These are phyloP conservation scores for Stylonectria norvegica DNA, from an alignment of 2,329 filamentous ascomycete genomes.

Conservation along the genomic window DNA sequence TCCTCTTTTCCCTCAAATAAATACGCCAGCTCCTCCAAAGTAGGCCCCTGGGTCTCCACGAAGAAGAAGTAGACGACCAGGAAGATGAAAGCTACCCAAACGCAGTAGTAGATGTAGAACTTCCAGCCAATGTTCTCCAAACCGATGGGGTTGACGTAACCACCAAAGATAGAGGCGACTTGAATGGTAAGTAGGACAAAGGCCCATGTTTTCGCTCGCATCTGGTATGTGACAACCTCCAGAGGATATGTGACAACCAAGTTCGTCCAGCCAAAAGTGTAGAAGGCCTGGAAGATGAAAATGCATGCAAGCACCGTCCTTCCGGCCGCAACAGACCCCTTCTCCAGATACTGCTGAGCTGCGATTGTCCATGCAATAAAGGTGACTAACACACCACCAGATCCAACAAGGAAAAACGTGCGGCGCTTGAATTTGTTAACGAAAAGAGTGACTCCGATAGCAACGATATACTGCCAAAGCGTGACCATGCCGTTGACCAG, in stretches of 20 bases:
- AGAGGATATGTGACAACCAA: constrained; percentile 42
- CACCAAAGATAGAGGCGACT: constrained; percentile 36
- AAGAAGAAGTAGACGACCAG: constrained; percentile 40
- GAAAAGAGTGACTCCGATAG: constrained; percentile 34
- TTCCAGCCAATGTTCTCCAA: constrained; percentile 38
- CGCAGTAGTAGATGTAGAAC: constrained; percentile 41
- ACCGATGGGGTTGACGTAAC: constrained; percentile 39
- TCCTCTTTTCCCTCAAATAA: constrained; percentile 18
- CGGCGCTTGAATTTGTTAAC: constrained; percentile 37
- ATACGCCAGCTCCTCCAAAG: constrained; percentile 34
- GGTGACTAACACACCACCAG: constrained; percentile 36
- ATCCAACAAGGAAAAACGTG: constrained; percentile 38
- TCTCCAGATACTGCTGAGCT: constrained; percentile 36
- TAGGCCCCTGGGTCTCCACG: constrained; percentile 36
- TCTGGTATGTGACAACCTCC: constrained; percentile 40
- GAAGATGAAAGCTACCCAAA: constrained; percentile 38
- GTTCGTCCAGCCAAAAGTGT: constrained; percentile 43
- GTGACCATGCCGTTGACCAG: constrained; percentile 41
- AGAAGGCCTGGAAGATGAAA: constrained; percentile 41
- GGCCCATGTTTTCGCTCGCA: constrained; percentile 41
- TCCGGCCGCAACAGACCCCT: constrained; percentile 28
- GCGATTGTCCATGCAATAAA: constrained; percentile 41
- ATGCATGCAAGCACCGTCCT: constrained; percentile 40
- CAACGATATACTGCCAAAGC: constrained; percentile 42
- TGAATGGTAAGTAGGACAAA: constrained; percentile 41